Evolutionary conservation across 2,329 filamentous ascomycete genomes (phyloP).

Genomic region (Remersonia thermophila): DNA sequence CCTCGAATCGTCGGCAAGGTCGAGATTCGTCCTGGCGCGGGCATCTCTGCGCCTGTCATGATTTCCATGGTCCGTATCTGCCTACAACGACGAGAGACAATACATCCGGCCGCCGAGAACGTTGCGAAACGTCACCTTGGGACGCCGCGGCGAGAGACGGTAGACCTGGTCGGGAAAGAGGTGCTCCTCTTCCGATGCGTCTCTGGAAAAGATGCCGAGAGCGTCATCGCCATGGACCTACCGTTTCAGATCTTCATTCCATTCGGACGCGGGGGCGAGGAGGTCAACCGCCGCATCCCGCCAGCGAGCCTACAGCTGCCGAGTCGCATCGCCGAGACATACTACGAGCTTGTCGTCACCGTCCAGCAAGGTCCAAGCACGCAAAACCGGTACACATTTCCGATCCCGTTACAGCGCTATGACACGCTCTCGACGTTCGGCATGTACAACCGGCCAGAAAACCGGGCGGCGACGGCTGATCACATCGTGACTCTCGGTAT

Average conservation of each 20-base stretch:
- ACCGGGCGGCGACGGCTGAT: conserved; percentile 72
- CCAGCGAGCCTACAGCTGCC: conserved; percentile 84
- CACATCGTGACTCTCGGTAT: conserved; percentile 86
- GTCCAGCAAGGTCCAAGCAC: conserved; percentile 81
- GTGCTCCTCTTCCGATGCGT: conserved; percentile 81
- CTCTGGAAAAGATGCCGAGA: conserved; percentile 73
- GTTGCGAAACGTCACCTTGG: conserved; percentile 85
- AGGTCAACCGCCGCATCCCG: conserved; percentile 78
- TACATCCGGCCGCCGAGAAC: conserved; percentile 91
- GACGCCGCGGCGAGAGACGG: conserved; percentile 78
- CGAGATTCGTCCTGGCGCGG: conserved; percentile 78
- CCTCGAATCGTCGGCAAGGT: conserved; percentile 96
- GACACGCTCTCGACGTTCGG: conserved; percentile 96
- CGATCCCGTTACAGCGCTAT: conserved; percentile 82
- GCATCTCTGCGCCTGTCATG: conserved; percentile 77
- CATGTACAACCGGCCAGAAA: conserved; percentile 97
- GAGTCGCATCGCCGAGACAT: conserved; percentile 91
- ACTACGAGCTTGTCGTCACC: conserved; percentile 90
- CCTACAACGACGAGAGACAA: conserved; percentile 85
- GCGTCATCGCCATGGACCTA: conserved; percentile 87
- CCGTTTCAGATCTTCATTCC: conserved; percentile 97
- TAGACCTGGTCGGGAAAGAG: conserved; percentile 91
- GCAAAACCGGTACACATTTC: conserved; percentile 83
- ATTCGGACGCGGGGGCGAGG: conserved; percentile 80
- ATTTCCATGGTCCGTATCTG: conserved; percentile 91